Evolutionary conservation across 2,329 filamentous ascomycete species (phyloP), one percentile per base, ranked within the genome.

Genomic region (Neocucurbitaria cava): DNA sequence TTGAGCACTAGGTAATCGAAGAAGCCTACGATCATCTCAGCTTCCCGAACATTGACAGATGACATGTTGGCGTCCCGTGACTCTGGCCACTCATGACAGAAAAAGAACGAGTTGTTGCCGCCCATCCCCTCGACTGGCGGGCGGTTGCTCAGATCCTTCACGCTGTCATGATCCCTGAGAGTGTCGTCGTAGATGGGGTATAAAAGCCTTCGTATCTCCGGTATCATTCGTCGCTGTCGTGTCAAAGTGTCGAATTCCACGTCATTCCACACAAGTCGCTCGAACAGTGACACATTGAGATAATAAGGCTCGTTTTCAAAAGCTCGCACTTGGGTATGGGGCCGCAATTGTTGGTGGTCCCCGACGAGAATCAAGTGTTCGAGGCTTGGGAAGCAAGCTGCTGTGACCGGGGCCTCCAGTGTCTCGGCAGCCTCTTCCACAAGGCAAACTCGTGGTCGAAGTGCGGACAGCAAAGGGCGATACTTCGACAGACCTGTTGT

Each of bases 401-500:
- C 84, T 8, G 83, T 78, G 40, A 89, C 78, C 1, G 84, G 85
- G 6, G 85, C 85, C 68, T 91, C 89, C 5, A 87, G 82, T 0
- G 88, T 89, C 69, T 96, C 90, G 0, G 90, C 91, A 0, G 90
- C 89, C 76, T 95, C 89, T 78, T 95, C 89, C 44, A 96, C 87
- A 33, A 96, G 76, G 13, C 94, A 81, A 3, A 91, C 80, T 21
- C 81, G 85, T 0, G 91, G 90, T 24, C 83, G 79, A 4, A 94
- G 70, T 1, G 85, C 84, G 0, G 87, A 81, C 20, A 96, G 79
- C 2, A 94, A 79, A 1, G 83, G 85, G 3, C 91, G 86, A 57
- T 95, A 94, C 64, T 96, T 96, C 73, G 87, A 88, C 8, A 96
- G 71, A 1, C 91, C 91, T 0, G 92, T 96, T 0, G 89, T 92